Conservation (phyloP, 2,329 filamentous ascomycete species). For the Tolypocladium guangdongense region DNA sequence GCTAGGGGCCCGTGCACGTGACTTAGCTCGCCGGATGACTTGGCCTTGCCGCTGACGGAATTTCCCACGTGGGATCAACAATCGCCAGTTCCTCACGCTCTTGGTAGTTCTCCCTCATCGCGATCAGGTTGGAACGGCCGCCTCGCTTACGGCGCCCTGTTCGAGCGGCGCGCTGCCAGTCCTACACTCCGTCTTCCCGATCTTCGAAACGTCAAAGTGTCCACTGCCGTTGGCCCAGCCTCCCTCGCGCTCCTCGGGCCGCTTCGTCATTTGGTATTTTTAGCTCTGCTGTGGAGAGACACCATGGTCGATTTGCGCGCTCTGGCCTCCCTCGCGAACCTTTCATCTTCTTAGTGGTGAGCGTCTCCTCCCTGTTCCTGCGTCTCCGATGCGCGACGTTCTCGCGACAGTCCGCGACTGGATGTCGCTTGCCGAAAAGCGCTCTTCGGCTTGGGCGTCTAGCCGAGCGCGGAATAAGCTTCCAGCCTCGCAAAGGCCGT, state of each 20-base stretch:
- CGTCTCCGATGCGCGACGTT: neutral
- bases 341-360: constrained; percentile 30
- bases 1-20: constrained; percentile 1
- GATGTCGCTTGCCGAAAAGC: neutral
- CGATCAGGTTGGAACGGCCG: neutral
- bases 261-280: constrained; percentile 8
- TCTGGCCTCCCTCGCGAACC: constrained; percentile 17
- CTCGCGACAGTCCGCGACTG: neutral
- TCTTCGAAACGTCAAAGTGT: neutral
- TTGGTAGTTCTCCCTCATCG: neutral
- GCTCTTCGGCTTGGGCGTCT: neutral
- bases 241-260: no score
- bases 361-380: constrained; percentile 6
- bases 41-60: neutral
- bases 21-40: neutral
- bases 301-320: constrained; percentile 31
- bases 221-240: neutral
- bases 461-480: neutral
- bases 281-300: constrained; percentile 18
- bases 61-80: neutral
- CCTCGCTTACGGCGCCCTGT: neutral
- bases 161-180: neutral
- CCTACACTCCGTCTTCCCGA: neutral
- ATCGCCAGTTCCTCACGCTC: neutral
- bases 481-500: neutral